Conservation (phyloP, 805 yeast species). For the Pichia heedii region DNA sequence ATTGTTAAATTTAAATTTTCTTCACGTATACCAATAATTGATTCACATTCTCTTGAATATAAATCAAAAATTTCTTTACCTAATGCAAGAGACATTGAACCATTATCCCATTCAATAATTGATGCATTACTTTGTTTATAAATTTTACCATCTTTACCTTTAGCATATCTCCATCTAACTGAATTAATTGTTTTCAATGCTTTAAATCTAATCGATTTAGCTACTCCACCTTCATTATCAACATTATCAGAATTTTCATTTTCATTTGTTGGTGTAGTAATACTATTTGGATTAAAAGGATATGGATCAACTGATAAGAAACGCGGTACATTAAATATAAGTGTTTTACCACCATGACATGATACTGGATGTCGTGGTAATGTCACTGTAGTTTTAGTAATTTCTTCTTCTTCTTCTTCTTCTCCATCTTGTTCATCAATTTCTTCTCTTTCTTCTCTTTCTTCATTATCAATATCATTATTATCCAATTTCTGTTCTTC, state of each 20-base stretch:
- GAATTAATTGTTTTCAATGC: conserved; percentile 44
- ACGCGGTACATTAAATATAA: conserved; percentile 63
- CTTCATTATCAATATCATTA: conserved; percentile 27
- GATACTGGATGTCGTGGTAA: conserved; percentile 14
- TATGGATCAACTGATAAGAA: conserved; percentile 75
- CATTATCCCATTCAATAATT: conserved; percentile 91
- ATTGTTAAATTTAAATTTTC: conserved; percentile 60
- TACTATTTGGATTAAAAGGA: conserved; percentile 64
- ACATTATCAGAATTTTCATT: background rate
- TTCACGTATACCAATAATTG: conserved; percentile 58
- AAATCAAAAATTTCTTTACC: conserved; percentile 87
- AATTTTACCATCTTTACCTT: conserved; percentile 60
- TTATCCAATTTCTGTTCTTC: conserved; percentile 26
- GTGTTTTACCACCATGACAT: conserved; percentile 22
- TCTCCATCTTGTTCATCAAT: conserved; percentile 10
- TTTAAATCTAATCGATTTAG: conserved; percentile 19
- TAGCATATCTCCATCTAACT: conserved; percentile 87
- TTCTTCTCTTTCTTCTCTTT: conserved; percentile 28
- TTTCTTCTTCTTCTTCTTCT: background rate
- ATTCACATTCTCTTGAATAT: conserved; percentile 51
- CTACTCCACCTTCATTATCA: background rate
- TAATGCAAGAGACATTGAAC: conserved; percentile 72
- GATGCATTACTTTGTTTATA: conserved; percentile 84
- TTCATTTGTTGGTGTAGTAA: background rate
- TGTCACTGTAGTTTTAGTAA: background rate